These are phyloP conservation scores for Sugiyamaella lignohabitans DNA, from an alignment of 805 yeast genomes.

Conservation along the genomic window DNA sequence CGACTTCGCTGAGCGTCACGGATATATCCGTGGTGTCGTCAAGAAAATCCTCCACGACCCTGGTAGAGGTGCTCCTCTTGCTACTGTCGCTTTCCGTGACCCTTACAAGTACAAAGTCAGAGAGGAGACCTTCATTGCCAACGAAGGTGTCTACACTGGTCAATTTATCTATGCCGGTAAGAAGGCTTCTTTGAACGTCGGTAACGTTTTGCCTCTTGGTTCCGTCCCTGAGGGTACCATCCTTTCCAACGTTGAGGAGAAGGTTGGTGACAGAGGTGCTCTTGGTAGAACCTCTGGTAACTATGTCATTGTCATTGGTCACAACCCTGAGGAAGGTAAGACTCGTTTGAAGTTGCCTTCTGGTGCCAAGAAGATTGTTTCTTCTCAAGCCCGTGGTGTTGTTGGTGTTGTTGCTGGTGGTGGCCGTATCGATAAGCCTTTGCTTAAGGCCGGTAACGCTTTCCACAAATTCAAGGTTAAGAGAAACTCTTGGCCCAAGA, in stretches of 20 bases:
- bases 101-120: constrained; percentile 98
- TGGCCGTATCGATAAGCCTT: constrained; percentile 99
- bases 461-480: constrained; percentile 99
- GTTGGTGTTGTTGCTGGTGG: constrained; percentile 99
- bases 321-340: constrained; percentile 98
- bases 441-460: constrained; percentile 99
- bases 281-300: constrained; percentile 99
- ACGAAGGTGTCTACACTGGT: constrained; percentile 99
- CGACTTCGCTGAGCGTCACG: constrained; percentile 99
- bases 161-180: constrained; percentile 99
- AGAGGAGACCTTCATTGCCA: constrained; percentile 98
- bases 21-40: constrained; percentile 99
- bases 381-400: constrained; percentile 98
- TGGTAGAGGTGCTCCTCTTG: constrained; percentile 99
- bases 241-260: constrained; percentile 96
- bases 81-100: constrained; percentile 98
- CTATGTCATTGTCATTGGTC: constrained; percentile 98
- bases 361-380: constrained; percentile 95
- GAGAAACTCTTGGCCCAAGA: constrained; percentile 99
- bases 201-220: constrained; percentile 96
- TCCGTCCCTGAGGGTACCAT: constrained; percentile 99
- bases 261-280: constrained; percentile 99
- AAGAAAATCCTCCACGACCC: constrained; percentile 99
- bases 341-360: constrained; percentile 99
- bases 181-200: constrained; percentile 88